Conservation (phyloP, 1,284 basidiomycete species). For the Microbotryum saponariae region DNA sequence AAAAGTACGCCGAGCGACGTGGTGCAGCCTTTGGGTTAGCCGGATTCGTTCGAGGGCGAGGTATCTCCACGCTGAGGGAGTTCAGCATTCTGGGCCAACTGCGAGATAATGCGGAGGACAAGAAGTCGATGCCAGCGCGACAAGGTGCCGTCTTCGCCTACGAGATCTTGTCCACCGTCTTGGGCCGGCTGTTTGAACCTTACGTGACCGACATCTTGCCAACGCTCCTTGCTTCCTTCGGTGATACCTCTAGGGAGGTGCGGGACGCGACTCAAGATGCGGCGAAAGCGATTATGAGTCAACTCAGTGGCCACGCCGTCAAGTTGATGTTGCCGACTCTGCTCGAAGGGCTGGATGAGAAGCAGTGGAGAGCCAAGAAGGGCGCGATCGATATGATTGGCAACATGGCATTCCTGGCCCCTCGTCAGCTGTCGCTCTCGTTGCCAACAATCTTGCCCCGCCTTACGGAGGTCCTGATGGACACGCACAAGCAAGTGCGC, state of each 20-base stretch:
- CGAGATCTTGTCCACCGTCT: constrained; percentile 77
- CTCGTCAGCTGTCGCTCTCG: constrained; percentile 86
- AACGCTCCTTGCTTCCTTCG: constrained; percentile 77
- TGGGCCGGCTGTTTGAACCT: constrained; percentile 87
- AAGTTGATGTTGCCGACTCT: constrained; percentile 90
- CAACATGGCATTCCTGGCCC: constrained; percentile 98
- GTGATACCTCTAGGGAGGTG: constrained; percentile 82
- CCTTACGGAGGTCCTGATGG: constrained; percentile 87
- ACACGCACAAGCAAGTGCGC: constrained; percentile 95
- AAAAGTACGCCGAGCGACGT: constrained; percentile 83
- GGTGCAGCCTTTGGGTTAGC: constrained; percentile 96
- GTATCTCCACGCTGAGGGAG: constrained; percentile 76
- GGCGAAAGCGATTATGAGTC: constrained; percentile 88
- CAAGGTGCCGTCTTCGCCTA: constrained; percentile 95
- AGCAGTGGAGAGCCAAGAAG: constrained; percentile 98
- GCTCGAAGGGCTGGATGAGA: constrained; percentile 87
- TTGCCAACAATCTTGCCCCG: constrained; percentile 94
- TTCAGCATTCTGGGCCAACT: constrained; percentile 70
- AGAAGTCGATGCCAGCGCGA: constrained; percentile 73
- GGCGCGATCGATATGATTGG: constrained; percentile 96
- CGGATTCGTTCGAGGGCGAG: constrained; percentile 82
- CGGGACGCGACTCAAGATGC: constrained; percentile 92
- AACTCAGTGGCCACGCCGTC: constrained; percentile 83
- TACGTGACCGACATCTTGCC: constrained; percentile 82
- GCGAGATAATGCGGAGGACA: constrained; percentile 74